Evolutionary conservation across 2,329 filamentous ascomycete species (phyloP).

Genomic region (Proliferodiscus dingleyae): DNA sequence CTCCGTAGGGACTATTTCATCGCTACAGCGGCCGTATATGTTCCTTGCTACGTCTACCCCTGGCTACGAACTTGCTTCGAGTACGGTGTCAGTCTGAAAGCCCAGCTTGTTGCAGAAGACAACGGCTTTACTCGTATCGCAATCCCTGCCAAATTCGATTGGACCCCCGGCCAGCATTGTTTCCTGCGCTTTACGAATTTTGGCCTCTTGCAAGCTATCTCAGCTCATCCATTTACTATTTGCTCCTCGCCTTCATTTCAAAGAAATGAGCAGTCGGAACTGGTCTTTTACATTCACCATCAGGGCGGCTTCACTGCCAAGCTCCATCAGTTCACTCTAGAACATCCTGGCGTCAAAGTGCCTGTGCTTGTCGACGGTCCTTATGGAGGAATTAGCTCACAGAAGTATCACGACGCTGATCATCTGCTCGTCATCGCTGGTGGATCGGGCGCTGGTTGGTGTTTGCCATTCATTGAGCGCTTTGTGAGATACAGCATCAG

Average conservation of each 20-base stretch:
- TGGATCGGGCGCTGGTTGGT: constrained; percentile 8
- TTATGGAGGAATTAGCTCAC: constrained; percentile 3
- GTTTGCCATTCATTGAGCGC: constrained; percentile 7
- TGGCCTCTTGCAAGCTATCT: constrained; percentile 55
- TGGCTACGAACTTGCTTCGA: constrained; percentile 70
- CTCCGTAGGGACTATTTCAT: constrained; percentile 60
- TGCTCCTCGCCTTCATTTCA: constrained; percentile 53
- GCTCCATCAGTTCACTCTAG: not conserved
- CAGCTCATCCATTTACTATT: constrained; percentile 88
- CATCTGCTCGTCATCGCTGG: constrained; percentile 11
- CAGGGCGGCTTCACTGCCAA: constrained; percentile 7
- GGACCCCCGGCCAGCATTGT: constrained; percentile 88
- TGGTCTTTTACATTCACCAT: constrained; percentile 11
- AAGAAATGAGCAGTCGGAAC: not conserved
- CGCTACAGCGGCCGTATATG: constrained; percentile 71
- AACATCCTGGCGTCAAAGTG: not conserved
- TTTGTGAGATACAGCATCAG: not conserved
- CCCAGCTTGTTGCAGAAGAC: constrained; percentile 69
- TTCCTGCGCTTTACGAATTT: constrained; percentile 90
- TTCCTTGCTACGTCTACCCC: constrained; percentile 52
- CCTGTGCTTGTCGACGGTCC: constrained; percentile 13
- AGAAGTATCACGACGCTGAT: constrained; percentile 1
- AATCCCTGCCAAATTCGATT: constrained; percentile 81
- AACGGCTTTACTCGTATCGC: constrained; percentile 92
- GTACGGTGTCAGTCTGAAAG: constrained; percentile 74